Evolutionary conservation across 495 filamentous ascomycete genomes (phyloP), one percentile per base, ranked within the genome.

Genomic region (Durotheca rogersii): DNA sequence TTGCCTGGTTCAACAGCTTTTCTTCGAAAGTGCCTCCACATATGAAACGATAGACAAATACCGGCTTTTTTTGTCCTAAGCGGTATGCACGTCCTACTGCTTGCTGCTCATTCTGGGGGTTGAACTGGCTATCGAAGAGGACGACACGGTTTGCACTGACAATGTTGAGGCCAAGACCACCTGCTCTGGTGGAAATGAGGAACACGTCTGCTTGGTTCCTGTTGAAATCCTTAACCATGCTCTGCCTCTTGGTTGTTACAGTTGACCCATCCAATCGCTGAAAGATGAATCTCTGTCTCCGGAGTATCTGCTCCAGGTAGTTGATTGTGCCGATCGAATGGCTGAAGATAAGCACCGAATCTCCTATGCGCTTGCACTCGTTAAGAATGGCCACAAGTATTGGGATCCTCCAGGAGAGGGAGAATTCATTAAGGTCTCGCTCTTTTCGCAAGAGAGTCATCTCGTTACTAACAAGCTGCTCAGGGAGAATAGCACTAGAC

Each of bases 21-120:
- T 84, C 79, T 61, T 96, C 89, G 60, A 83, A 89, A 0, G 90
- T 95, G 1, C 90, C 91, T 3, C 82, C 88, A 10, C 81, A 71
- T 16, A 86, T 68, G 41, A 97, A 81, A n/a, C 87, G 86, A 62
- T 97, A 97, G 2, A 96, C 89, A 66, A 76, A 95, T 1, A 95
- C 90, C 1, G 77, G 74, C 55, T 95, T 96, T 12, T 65, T 68
- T 60, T 97, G 92, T 0, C 92, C 91, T 15, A 97, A 75, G 2
- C 92, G 88, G 63, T 94, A 95, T 0, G 86, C 86, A 55, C 92
- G 79, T 6, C 89, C 91, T 44, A 97, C 80, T 5, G 92, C 92
- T 64, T 97, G 92, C 47, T 91, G 82, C 61, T 96, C 92, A 66
- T 82, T 78, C 4, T 78, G 76, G 0, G 92, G 92, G 41, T 88